Evolutionary conservation across 192 early-diverging fungal species (phyloP), one percentile per base, ranked within the genome.

Genomic region (Mortierella alpina): DNA sequence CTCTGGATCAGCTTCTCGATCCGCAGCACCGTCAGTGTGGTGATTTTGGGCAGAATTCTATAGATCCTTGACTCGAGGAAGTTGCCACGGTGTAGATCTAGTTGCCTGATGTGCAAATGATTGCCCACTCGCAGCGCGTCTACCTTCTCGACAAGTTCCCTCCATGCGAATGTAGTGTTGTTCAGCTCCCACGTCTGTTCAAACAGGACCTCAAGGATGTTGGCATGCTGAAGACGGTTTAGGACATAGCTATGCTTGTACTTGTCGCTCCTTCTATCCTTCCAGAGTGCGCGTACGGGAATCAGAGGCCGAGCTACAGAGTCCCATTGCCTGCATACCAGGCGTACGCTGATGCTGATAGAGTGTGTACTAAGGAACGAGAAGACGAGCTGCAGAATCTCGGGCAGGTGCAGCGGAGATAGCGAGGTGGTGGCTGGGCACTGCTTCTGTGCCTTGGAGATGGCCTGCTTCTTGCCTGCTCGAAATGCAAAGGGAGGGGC

Each of bases 51-150:
- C 10, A 66, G 18, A 8, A 54, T 66, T 12, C 50, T 39, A 13
- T 66, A 66, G 3, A 66, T 55, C 51, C 64, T 66, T 10, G 64
- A 66, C 41, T 66, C 64, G 6, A 66, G 11, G 53, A 66, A 66
- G 41, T 55, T 66, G 52, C 15, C 51, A 0, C 64, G 23, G 18
- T 66, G 51, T 49, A 66, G 22, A 11, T 53, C 51, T 8, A 66
- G 64, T 15, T 55, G 15, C 23, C 51, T 13, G 39, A 66, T 66
- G 7, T 40, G 51, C 3, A 66, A 51, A n/a, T 55, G 50, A 7
- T 52, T 52, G 6, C n/a, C 12, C 7, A 42, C 6, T 13, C 41
- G 40, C 11, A 66, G 64, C 8, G 64, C 31, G 41, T 66, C 64
- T 5, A 66, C 54, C 13, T 17, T 66, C 5, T 66, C 64, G 13